These are phyloP conservation scores for Aureobasidium sp. DNA, from an alignment of 2,329 filamentous ascomycete genomes.

Conservation along the genomic window DNA sequence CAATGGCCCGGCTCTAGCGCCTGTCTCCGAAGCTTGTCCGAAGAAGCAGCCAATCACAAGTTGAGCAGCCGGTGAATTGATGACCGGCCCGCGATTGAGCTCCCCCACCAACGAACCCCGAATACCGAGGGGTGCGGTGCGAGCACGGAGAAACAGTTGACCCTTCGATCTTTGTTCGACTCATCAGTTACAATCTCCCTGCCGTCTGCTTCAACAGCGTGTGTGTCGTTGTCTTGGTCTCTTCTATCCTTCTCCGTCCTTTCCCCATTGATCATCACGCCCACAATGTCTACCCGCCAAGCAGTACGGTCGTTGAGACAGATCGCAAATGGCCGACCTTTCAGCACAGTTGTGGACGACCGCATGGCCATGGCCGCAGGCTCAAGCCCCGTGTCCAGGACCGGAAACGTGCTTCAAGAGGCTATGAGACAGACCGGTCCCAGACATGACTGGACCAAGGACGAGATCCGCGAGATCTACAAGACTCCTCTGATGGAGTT, in stretches of 20 bases:
- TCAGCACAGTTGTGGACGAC: constrained; percentile 29
- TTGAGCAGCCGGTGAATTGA: not conserved
- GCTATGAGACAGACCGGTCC: constrained; percentile 54
- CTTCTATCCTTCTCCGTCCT: not conserved
- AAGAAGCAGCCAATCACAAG: not conserved
- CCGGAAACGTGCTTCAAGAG: constrained; percentile 27
- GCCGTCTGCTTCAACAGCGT: not conserved
- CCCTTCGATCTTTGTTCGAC: not conserved
- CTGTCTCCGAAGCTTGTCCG: constrained; percentile 4
- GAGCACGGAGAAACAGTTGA: not conserved
- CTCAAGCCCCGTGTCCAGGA: constrained; percentile 17
- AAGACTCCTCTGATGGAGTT: constrained; percentile 73
- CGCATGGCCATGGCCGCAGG: constrained; percentile 21
- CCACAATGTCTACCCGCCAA: constrained; percentile 6
- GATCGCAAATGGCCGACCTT: constrained; percentile 17
- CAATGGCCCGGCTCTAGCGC: not conserved
- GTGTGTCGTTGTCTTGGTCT: not conserved
- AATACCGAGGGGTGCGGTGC: not conserved
- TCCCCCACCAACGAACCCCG: constrained; percentile 6
- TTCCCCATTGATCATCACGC: not conserved
- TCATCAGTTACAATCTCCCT: not conserved
- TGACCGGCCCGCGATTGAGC: not conserved
- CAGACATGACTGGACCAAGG: constrained; percentile 68
- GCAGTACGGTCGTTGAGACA: constrained; percentile 14
- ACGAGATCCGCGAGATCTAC: constrained; percentile 76